Conservation (phyloP, 768 basidiomycete species). For the Tricholoma flavovirens region DNA sequence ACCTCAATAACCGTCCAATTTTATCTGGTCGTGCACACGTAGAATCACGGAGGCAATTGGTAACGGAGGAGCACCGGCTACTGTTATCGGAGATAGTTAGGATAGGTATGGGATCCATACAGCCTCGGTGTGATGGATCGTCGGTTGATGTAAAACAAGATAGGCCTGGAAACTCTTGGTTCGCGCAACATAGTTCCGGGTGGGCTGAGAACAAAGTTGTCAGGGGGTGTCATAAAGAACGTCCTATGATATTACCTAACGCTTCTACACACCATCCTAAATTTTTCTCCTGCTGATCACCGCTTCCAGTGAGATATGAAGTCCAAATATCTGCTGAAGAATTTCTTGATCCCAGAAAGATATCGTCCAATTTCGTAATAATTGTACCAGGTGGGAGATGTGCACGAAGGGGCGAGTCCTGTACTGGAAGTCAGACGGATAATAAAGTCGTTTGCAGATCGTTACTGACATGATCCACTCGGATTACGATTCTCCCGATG, state of each 20-base stretch:
- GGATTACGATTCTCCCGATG: constrained; percentile 50
- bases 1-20: constrained; percentile 49
- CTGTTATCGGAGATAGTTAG: constrained; percentile 30
- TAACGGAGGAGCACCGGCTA: constrained; percentile 35
- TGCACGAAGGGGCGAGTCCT: constrained; percentile 59
- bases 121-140: constrained; percentile 31
- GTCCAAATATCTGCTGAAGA: constrained; percentile 39
- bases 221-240: constrained; percentile 16
- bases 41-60: constrained; percentile 25
- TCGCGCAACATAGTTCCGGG: constrained; percentile 4
- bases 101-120: constrained; percentile 52
- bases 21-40: constrained; percentile 48
- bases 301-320: constrained; percentile 31
- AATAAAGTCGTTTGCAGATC: background rate
- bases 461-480: constrained; percentile 47
- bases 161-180: constrained; percentile 1
- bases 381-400: constrained; percentile 55
- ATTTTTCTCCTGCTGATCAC: constrained; percentile 1
- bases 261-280: constrained; percentile 60
- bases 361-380: constrained; percentile 64
- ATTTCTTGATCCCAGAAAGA: constrained; percentile 28
- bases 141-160: constrained; percentile 43
- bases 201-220: background rate
- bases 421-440: background rate
- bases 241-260: constrained; percentile 6